A percentile compares a stretch with the other conserved stretches of the same genome.
phyloP scores from a whole-genome alignment of 2,329 filamentous ascomycete species.

The Apiospora malaysiana region DNA sequence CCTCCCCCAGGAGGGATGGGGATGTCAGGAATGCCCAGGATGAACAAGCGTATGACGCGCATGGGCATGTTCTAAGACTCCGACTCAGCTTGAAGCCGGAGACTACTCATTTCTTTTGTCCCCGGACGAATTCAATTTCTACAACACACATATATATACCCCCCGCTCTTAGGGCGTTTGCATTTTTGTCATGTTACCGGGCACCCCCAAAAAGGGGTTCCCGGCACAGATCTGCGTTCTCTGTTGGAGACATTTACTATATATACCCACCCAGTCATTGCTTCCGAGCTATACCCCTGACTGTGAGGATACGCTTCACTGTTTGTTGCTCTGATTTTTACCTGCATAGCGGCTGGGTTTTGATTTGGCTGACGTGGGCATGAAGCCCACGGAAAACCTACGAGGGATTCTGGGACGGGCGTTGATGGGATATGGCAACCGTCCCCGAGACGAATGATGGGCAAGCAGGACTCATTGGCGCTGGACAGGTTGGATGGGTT shows the following conservation, averaged over 20 bases:
- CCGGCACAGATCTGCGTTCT: neutral
- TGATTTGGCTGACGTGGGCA: constrained; percentile 11
- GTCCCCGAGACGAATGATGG: constrained; percentile 12
- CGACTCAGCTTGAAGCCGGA: neutral
- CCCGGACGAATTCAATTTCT: constrained; percentile 1
- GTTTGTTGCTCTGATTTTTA: constrained; percentile 12
- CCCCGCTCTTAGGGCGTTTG: constrained; percentile 4
- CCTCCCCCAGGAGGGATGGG: constrained; percentile 35
- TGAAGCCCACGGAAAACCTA: neutral
- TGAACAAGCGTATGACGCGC: constrained; percentile 69
- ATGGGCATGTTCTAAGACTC: constrained; percentile 58
- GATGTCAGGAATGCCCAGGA: constrained; percentile 47
- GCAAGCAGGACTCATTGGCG: neutral
- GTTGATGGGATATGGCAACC: neutral
- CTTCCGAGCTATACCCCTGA: constrained; percentile 15
- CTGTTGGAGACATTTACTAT: neutral
- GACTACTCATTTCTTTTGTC: neutral
- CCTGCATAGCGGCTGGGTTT: neutral
- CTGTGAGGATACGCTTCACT: constrained; percentile 1
- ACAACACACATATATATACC: neutral
- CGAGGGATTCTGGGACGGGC: neutral
- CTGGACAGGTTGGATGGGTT: neutral
- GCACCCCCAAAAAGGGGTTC: neutral
- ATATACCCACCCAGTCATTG: constrained; percentile 15
- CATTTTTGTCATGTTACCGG: neutral